phyloP scores from a whole-genome alignment of 2,329 filamentous ascomycete genomes.

The Fusarium tjaetaba region DNA sequence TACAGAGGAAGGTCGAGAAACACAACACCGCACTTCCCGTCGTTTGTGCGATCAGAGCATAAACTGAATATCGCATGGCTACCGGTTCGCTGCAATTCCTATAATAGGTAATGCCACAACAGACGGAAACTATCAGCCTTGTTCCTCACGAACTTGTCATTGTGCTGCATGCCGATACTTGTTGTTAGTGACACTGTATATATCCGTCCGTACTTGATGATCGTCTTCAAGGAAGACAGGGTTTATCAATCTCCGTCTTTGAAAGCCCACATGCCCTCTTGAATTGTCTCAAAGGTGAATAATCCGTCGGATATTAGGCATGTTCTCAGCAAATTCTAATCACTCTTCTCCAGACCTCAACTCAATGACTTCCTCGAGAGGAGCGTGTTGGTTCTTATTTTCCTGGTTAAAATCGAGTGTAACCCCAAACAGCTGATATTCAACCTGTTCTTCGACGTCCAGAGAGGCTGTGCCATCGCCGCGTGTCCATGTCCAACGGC shows the following conservation, averaged over 20 bases:
- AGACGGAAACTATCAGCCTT: constrained; percentile 28
- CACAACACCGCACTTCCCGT: constrained; percentile 26
- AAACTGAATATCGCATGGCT: constrained; percentile 24
- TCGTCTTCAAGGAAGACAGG: constrained; percentile 1
- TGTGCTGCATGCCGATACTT: background rate
- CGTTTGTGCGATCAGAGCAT: constrained; percentile 15
- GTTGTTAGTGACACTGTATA: constrained; percentile 12
- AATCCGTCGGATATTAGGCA: background rate
- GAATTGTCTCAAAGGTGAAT: background rate
- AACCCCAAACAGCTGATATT: constrained; percentile 5
- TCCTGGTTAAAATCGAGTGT: constrained; percentile 6
- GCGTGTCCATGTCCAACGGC: constrained; percentile 33
- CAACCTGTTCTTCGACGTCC: background rate
- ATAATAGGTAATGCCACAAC: constrained; percentile 31
- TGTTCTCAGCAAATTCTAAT: background rate
- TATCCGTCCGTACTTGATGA: background rate
- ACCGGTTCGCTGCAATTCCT: constrained; percentile 42
- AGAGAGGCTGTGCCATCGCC: constrained; percentile 22
- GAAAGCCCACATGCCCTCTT: background rate
- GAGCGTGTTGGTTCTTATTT: constrained; percentile 6
- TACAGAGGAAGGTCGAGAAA: constrained; percentile 29
- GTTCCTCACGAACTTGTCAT: background rate
- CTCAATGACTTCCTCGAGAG: background rate
- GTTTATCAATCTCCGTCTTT: constrained; percentile 13
- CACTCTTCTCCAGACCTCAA: background rate